Evolutionary conservation across 2,329 filamentous ascomycete species (phyloP), one percentile per base, ranked within the genome.

Genomic region (Aspergillaceae sp.): DNA sequence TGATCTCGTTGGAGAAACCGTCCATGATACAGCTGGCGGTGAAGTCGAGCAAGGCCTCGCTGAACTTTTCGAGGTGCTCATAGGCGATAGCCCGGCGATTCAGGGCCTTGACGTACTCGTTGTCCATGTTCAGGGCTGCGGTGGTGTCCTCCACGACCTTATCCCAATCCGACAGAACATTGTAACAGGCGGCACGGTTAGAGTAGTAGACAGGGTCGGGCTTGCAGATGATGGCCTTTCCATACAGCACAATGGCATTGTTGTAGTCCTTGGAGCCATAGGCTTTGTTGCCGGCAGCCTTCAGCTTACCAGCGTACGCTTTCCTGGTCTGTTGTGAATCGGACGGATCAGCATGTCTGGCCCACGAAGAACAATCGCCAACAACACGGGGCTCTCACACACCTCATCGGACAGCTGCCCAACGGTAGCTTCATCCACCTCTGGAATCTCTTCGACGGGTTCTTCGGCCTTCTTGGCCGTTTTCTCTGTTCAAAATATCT

Each of bases 21-120:
- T 98, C 92, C 66, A 98, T 95, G 68, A 98, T 98, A 74, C 92
- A 98, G 72, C 91, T 96, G 48, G 92, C 92, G 6, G 92, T 98
- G 73, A 94, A 97, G 72, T 98, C 92, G 53, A 98, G 80, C 6
- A 98, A 83, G 40, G 92, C 91, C 65, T 97, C 91, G 67, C 89
- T 92, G 74, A 85, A 95, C 70, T 84, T 85, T 60, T 84, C 84
- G 40, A 92, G 80, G 67, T 96, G 86, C 72, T 98, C 92, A 70
- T 97, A 98, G 48, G 92, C 92, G 64, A 94, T 94, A 46, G 92
- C 92, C 60, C 92, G 83, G 62, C 92, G 85, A 78, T 98, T 98
- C 59, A 98, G 77, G 32, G 92, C 92, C 77, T 98, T 97, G 69
- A 98, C 83, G 68, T 98, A 98, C 72, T 94, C 87, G 57, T 85